phyloP scores from a whole-genome alignment of 2,329 filamentous ascomycete species.

The Septoria linicola region DNA sequence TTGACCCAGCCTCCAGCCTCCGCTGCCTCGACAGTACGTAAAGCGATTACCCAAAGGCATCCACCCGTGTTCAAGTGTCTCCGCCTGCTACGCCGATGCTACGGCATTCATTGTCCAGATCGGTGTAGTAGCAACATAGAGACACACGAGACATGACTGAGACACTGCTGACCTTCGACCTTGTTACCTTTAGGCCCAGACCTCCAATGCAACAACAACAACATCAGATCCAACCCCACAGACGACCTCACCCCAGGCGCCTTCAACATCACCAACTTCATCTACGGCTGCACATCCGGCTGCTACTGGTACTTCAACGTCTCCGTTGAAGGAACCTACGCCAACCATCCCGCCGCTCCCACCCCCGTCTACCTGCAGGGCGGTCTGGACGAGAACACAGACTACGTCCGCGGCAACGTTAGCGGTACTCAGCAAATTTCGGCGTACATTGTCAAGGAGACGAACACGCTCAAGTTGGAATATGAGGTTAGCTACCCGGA shows the following conservation, averaged over 20 bases:
- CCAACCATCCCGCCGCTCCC: slow-evolving; percentile 20
- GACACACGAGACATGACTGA: no score
- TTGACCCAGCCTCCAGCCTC: neutral
- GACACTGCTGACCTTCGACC: no score
- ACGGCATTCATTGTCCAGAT: no score
- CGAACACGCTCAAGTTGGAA: slow-evolving; percentile 23
- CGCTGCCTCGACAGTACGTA: slow-evolving; percentile 11
- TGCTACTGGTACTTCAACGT: slow-evolving; percentile 30
- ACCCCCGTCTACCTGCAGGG: slow-evolving; percentile 22
- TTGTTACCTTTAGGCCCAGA: no score
- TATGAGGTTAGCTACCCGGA: slow-evolving; percentile 16
- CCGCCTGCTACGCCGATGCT: no score
- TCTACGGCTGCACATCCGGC: slow-evolving; percentile 28
- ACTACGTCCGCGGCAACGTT: slow-evolving; percentile 16
- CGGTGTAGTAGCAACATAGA: no score
- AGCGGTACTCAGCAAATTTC: slow-evolving; percentile 16
- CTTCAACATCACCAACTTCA: slow-evolving; percentile 29
- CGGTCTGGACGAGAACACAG: slow-evolving; percentile 14
- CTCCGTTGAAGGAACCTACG: slow-evolving; percentile 12
- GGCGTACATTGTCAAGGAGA: slow-evolving; percentile 26
- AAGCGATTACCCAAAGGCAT: no score
- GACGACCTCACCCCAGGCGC: neutral
- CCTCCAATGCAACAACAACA: neutral
- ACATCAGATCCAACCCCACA: no score
- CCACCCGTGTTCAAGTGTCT: no score